Evolutionary conservation across 768 basidiomycete genomes (phyloP), one percentile per base, ranked within the genome.

Genomic region (Phallus indusiatus): DNA sequence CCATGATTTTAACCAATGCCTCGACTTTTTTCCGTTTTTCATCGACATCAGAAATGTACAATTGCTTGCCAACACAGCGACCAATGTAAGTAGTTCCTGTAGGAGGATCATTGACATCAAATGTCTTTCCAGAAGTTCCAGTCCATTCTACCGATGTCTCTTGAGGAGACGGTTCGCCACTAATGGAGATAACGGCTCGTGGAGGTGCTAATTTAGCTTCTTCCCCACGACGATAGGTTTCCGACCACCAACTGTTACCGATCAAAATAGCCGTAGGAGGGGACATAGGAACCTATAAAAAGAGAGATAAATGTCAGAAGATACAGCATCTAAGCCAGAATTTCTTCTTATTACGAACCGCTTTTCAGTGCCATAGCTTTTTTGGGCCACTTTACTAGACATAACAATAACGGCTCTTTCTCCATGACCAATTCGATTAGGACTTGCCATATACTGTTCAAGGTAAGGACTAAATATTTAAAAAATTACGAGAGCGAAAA

Each of bases 321-420:
- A 47, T 35, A 64, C 55, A 18, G 42, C 54, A 46, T 28, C 28
- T 7, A 28, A 28, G 28, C 7, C 28, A 22, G 12, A 50, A 54
- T 57, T 22, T 47, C 53, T 46, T 53, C 35, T 22, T 22, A 21
- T n/a, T n/a, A 48, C 77, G 50, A 61, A 88, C 88, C 94, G 81
- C 71, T 96, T 96, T 72, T 97, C 94, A 17, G 88, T 93, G 37
- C 94, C 94, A 69, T 97, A 98, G 9, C 90, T 93, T 69, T 97
- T 95, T 76, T 98, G 95, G 2, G 92, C 95, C 33, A 97, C 94
- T 68, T 89, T 93, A 69, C 89, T 92, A n/a, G 92, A 94, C 90
- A 96, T 94, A 66, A 98, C 88, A 61, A 97, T 88, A 61, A 98
- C 83, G 4, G 93, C 92, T 52, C 93, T 84, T 70, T 97, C 95